Evolutionary conservation across 2,329 filamentous ascomycete genomes (phyloP), one percentile per base, ranked within the genome.

Genomic region (Trichoderma citrinoviride): DNA sequence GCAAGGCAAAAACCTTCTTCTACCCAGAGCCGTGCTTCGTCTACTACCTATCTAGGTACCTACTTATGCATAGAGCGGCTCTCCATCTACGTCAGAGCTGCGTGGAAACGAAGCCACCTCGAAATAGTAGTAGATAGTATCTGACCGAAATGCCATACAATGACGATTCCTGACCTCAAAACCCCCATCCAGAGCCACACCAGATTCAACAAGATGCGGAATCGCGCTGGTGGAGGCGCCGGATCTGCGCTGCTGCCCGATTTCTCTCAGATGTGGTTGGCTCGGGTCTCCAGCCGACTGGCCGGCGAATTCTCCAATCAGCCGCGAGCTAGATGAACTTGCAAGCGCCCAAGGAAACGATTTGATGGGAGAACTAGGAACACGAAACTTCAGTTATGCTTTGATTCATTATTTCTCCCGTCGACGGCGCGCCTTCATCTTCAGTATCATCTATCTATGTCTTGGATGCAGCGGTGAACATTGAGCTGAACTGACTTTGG

Each of bases 201-300:
- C 17, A 10, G 12, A 40, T 40, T 47, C 19, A n/a, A n/a, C 23
- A 14, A 40, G 19, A 33, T 40, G 37, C 21, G 43, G 7, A 17
- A 17, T 27, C 23, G 44, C 46, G 23, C 19, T 52, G 54, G 63
- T 53, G 54, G 63, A 46, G 54, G 63, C 63, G 55, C 56, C 49
- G 3, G 55, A 65, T 65, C 63, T 55, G 27, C 17, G 46, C n/a
- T 56, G 43, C 29, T 41, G 37, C 6, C 61, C 27, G 52, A 64
- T 37, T 14, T 64, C 40, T 29, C 7, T 40, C 27, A 47, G 47
- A 65, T 41, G 37, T 63, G 64, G 64, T 57, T 66, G 65, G 65
- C 21, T 64, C 61, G 65, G 65, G 46, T 46, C 40, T 15, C 47
- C 23, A 64, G 54, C 50, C 57, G 52, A 61, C 50, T 25, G 41